Evolutionary conservation across 768 basidiomycete species (phyloP), one percentile per base, ranked within the genome.

Genomic region (Tephrocybe rancida): DNA sequence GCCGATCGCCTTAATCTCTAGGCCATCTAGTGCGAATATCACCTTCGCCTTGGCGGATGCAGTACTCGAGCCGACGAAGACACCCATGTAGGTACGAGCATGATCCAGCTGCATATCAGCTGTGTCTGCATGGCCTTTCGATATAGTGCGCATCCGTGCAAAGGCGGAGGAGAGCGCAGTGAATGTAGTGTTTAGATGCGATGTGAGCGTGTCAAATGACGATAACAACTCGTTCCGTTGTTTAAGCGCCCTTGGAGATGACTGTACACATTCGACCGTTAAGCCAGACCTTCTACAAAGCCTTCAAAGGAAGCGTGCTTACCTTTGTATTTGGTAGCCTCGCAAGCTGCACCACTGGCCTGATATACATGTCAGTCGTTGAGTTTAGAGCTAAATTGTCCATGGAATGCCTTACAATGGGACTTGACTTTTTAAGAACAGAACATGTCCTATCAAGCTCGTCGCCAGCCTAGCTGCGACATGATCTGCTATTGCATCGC

Each of bases 351-450:
- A 73, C 64, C 5, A 90, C 73, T 5, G 89, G 89, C 41, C 89
- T 89, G 49, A 48, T 14, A 29, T 30, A 34, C 13, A 21, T 38
- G 32, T 16, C n/a, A 13, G 32, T 39, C 16, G 29, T 11, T 34
- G n/a, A 39, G 22, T 3, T 25, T 16, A 16, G 8, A 16, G 4
- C 10, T 46, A 7, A 38, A 52, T 26, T 14, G 22, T 37, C 24
- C 14, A 13, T 14, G 11, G 43, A 44, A 19, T 18, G 19, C 79
- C 88, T 69, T 61, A 91, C 89, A 91, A 84, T 1, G 89, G 90
- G 0, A 91, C 75, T 60, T 92, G 90, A 57, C 80, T 86, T 65
- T 92, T 92, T 50, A 92, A 71, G 63, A 88, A 92, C 16, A 92
- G 66, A 2, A 90, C 77, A 63, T 91, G 88, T 0, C 83, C 83